Evolutionary conservation across 352 stramenopile genomes (phyloP).

Genomic region (Globisporangium alternatum): DNA sequence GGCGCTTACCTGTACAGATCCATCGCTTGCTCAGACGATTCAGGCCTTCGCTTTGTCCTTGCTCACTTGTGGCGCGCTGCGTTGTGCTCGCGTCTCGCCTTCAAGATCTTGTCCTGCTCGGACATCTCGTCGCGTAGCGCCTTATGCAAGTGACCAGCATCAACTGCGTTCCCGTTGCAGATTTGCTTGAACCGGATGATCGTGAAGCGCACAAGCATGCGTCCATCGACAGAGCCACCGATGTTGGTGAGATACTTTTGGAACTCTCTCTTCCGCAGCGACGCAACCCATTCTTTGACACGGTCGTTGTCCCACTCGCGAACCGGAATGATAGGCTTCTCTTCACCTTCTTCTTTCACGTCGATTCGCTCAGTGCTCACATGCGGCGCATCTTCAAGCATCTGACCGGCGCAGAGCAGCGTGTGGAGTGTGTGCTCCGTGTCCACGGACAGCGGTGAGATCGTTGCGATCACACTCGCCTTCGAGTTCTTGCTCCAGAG

Average conservation of each 20-base stretch:
- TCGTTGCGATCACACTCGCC: conserved; percentile 71
- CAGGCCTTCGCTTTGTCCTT: not conserved
- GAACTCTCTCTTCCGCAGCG: conserved; percentile 44
- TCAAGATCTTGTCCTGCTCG: conserved; percentile 46
- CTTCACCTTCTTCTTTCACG: conserved; percentile 42
- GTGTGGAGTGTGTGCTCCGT: conserved; percentile 83
- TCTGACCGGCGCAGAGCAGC: conserved; percentile 63
- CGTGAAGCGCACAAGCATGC: conserved; percentile 61
- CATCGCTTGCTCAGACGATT: not conserved
- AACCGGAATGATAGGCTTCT: conserved; percentile 31
- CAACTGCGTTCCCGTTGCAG: conserved; percentile 53
- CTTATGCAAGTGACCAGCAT: conserved; percentile 61
- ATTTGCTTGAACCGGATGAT: conserved; percentile 62
- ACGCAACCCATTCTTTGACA: conserved; percentile 52
- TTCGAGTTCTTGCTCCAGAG: conserved; percentile 57
- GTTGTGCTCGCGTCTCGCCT: conserved; percentile 50
- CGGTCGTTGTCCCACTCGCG: conserved; percentile 62
- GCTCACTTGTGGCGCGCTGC: conserved; percentile 23
- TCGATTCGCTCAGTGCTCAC: conserved; percentile 62
- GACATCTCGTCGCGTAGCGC: conserved; percentile 51
- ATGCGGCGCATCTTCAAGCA: conserved; percentile 55
- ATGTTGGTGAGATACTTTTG: conserved; percentile 52
- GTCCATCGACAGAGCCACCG: conserved; percentile 42
- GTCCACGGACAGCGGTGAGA: conserved; percentile 74
- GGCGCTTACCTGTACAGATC: not conserved